Percentiles rank a stretch among this genome's conserved stretches.
These are phyloP conservation scores for Cucurbita moschata DNA, from an alignment of 306 rosid species.

Conservation along the genomic window DNA sequence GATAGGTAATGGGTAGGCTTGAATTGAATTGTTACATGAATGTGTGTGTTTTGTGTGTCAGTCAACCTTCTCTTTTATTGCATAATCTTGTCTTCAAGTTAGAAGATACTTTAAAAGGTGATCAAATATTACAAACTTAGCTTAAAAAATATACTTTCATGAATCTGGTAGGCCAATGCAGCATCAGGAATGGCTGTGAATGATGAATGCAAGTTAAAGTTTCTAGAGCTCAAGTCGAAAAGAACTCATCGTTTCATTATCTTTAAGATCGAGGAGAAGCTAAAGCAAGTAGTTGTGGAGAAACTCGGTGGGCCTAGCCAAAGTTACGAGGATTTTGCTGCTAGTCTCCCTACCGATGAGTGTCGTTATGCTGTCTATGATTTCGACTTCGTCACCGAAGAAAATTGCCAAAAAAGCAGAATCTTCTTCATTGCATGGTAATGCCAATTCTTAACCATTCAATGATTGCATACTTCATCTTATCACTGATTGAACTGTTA, in stretches of 20 bases:
- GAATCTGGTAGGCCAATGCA: constrained; percentile 37
- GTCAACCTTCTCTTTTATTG: not conserved
- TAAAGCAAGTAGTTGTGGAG: constrained; percentile 55
- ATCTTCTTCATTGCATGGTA: constrained; percentile 62
- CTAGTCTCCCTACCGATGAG: constrained; percentile 53
- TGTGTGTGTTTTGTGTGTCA: not conserved
- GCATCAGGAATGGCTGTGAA: constrained; percentile 59
- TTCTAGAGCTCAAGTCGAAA: constrained; percentile 53
- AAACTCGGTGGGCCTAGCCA: constrained; percentile 48
- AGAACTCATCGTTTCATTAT: constrained; percentile 44
- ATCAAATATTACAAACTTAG: not conserved
- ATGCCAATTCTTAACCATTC: not conserved
- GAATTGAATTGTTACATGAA: no score
- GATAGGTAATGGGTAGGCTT: not conserved
- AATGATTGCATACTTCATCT: not conserved
- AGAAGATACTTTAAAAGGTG: not conserved
- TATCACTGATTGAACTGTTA: constrained; percentile 4
- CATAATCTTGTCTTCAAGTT: not conserved
- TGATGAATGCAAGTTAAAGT: constrained; percentile 53
- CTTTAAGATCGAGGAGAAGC: constrained; percentile 56
- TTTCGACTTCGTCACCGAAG: constrained; percentile 49
- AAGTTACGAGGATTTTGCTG: constrained; percentile 46
- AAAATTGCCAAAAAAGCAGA: constrained; percentile 55
- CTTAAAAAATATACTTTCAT: not conserved
- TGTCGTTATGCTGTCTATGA: constrained; percentile 67